Conservation (phyloP, 148 eudicot genomes). For the Nyssa sinensis region DNA sequence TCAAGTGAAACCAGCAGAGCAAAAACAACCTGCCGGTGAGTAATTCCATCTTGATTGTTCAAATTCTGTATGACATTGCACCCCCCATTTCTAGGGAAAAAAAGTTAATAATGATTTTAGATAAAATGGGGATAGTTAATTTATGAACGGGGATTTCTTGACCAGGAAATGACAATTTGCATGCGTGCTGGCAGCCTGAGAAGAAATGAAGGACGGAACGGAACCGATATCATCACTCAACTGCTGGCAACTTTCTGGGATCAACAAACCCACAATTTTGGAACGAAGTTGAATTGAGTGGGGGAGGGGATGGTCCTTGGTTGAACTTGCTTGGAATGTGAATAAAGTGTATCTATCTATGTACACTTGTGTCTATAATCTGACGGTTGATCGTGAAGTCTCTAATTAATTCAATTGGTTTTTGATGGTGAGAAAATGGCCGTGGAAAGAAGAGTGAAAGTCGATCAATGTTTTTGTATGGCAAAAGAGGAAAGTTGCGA, state of each 20-base stretch:
- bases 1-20: conserved; percentile 77
- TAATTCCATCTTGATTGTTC: conserved; percentile 16
- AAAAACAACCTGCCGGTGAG: conserved; percentile 94
- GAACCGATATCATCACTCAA: neutral
- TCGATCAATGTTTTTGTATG: conserved; percentile 14
- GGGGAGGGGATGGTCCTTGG: neutral
- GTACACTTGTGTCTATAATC: conserved; percentile 17
- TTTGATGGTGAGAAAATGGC: conserved; percentile 11
- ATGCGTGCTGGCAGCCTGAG: conserved; percentile 59
- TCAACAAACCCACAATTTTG: conserved; percentile 13
- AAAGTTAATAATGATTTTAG: conserved; percentile 8
- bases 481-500: conserved; percentile 1
- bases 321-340: conserved; percentile 6
- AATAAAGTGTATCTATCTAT: conserved; percentile 8
- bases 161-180: conserved; percentile 65
- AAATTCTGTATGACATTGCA: neutral
- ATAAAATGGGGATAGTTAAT: conserved; percentile 25
- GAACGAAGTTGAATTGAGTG: conserved; percentile 8
- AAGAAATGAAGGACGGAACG: conserved; percentile 38
- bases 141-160: conserved; percentile 33
- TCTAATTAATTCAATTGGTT: conserved; percentile 24
- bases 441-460: neutral
- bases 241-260: too few species aligned
- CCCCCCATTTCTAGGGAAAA: conserved; percentile 8
- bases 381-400: conserved; percentile 20